Base-by-base conservation (phyloP, 1,139 yeast genomes). In the Taphrina wiesneri region DNA sequence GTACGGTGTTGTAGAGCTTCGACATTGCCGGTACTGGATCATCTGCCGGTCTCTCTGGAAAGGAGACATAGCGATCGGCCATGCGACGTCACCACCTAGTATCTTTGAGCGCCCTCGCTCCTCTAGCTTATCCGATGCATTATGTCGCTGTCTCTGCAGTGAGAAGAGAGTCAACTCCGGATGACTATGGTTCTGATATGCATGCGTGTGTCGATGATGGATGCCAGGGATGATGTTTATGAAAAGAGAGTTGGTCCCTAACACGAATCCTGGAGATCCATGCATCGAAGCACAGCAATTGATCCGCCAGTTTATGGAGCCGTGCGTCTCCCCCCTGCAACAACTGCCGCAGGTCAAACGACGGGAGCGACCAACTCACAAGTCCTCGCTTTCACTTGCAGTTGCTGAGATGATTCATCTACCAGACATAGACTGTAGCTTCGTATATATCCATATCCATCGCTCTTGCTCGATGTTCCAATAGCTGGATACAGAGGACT, bases 11-110 rank as follows among this genome's bases (percentile, higher is more conserved):
- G 30, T 53, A 56, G 36, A 62, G 56, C 39, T 56, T 62, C 15
- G 52, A 19, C 15, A 62, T 53, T 13, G 66, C 47, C n/a, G 66
- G 52, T 3, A 34, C 53, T 3, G 52, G 45, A 11, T 53, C 66
- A 19, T 62, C 61, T 17, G 57, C 52, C 9, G 66, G 60, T 4
- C 52, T 36, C 54, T 53, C 46, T 5, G 66, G 66, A 54, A 62
- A 62, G 28, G 61, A 46, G 60, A 62, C 53, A 45, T 45, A 47
- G 6, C 25, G 61, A 13, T 34, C 53, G 45, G 21, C 3, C 63
- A 47, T 47, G 21, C 17, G 47, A 17, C 5, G 25, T 41, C 17
- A 0, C 47, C 1, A n/a, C 15, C 9, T 11, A 15, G 15, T n/a
- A 39, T n/a, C 17, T n/a, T 39, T 3, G 17, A 15, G 36, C 36